Base-by-base conservation (phyloP, 352 stramenopile genomes). In the Pythium rishiriense region DNA sequence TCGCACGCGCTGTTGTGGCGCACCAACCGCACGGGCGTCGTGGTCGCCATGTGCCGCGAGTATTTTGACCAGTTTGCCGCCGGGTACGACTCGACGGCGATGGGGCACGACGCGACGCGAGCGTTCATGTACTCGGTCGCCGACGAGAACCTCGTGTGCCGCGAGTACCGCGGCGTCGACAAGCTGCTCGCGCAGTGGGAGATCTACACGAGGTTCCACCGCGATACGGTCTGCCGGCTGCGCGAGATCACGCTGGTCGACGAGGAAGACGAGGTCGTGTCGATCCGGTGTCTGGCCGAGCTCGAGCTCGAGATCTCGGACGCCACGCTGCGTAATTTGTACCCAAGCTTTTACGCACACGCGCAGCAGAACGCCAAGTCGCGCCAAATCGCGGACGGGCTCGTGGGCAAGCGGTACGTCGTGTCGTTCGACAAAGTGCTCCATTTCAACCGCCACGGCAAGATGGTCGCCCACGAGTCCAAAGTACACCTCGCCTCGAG, bases 141-240 rank as follows among this genome's bases (percentile, higher is more conserved):
- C 45, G 69, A 76, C 4, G 28, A 53, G 0, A 74, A 85, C 39
- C 35, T 87, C 4, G 7, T 87, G 17, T 81, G 75, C 53, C 60
- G 75, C 22, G 79, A 88, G 59, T 86, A 81, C 51, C 49, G 74
- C 31, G 79, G 79, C 9, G 5, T 81, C 4, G 58, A 79, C 12
- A 39, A 73, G 4, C 75, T 81, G 21, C 61, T 87, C 53, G 56
- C 72, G 17, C 79, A 87, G 63, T 88, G 79, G 79, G 71, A 83
- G 54, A 78, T 73, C 58, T 86, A 88, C 62, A 88, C 79, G 31
- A 73, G 60, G 4, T 79, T 75, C 74, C 79, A 88, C 61, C 61
- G 71, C 24, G 59, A 73, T 26, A 62, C 85, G 15, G 52, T 45
- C 15, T 60, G 76, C 21, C 35, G 46, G 26, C 64, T 88, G 26